These are phyloP conservation scores for Maudiozyma humilis DNA, from an alignment of 1,139 yeast species.

Conservation along the genomic window DNA sequence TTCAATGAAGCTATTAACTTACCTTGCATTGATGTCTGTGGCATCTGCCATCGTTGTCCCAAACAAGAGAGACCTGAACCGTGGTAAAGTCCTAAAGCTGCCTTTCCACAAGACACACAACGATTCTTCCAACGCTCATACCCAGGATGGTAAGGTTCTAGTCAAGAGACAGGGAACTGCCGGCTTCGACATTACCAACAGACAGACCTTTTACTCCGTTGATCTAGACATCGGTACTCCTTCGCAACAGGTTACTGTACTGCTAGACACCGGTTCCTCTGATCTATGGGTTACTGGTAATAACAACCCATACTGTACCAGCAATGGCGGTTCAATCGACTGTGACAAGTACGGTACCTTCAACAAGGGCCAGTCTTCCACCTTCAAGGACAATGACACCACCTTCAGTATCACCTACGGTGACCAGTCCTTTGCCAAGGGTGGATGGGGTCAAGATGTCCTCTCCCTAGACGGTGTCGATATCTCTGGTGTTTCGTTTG, in stretches of 20 bases:
- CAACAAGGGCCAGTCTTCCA: constrained; percentile 37
- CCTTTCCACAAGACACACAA: constrained; percentile 2
- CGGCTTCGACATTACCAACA: constrained; percentile 17
- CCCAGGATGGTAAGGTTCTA: neutral
- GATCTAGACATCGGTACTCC: constrained; percentile 43
- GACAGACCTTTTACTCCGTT: constrained; percentile 22
- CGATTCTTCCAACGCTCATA: neutral
- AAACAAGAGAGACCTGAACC: neutral
- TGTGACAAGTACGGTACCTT: constrained; percentile 35
- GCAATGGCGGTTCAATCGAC: constrained; percentile 11
- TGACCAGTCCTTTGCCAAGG: constrained; percentile 48
- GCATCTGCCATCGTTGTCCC: constrained; percentile 3
- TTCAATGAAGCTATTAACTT: constrained; percentile 2
- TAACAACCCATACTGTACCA: constrained; percentile 18
- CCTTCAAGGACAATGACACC: constrained; percentile 41
- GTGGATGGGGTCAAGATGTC: constrained; percentile 50
- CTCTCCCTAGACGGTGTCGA: constrained; percentile 30
- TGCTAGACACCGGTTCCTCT: constrained; percentile 64
- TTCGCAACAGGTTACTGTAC: constrained; percentile 41
- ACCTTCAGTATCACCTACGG: constrained; percentile 46
- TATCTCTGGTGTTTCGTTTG: constrained; percentile 39
- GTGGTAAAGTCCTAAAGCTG: constrained; percentile 1
- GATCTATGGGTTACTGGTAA: constrained; percentile 51
- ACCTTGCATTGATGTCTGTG: neutral
- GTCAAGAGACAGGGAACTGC: constrained; percentile 8